Base-by-base conservation (phyloP, 2,329 filamentous ascomycete species). In the Cercospora sp. region DNA sequence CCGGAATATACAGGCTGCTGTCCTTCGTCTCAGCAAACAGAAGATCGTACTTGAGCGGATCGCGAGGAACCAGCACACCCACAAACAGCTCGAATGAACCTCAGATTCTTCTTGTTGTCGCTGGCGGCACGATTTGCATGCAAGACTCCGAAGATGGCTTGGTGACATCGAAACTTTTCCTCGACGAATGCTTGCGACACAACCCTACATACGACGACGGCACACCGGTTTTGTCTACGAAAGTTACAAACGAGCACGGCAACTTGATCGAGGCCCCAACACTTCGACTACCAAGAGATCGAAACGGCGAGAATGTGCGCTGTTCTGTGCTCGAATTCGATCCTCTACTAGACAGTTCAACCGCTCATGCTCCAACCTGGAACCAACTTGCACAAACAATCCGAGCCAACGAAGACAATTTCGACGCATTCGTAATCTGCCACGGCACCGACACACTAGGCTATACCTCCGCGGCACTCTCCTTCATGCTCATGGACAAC, bases 111-210 rank as follows among this genome's bases (percentile, higher is more conserved):
- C 91, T 97, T 75, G 92, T 97, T 79, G 94, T 96, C 83, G 97
- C 94, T 12, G 93, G 86, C 68, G 91, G 91, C 55, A 93, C 91
- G 6, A 97, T 97, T 75, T 97, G 93, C 81, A 97, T 97, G 94
- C 89, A 90, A 77, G 90, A 89, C 64, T 93, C 92, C 9, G 86
- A 87, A 8, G 87, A 93, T 72, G 94, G 94, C 1, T 87, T 96
- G 64, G 85, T 95, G 39, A 94, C 94, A 5, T 83, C 83, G 16
- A 74, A 78, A 74, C 90, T 91, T 3, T 97, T 97, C 77, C 83
- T 96, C 55, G 87, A 95, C 74, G 88, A 88, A 72, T 93, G 92
- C 74, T 90, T 97, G 83, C 90, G 91, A 3, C 91, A 91, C 8
- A 86, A 92, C 33, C 91, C 92, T 2, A 91, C 90, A 0, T 97